Percentiles rank a stretch among this genome's conserved stretches.
Conservation (phyloP, 2,329 filamentous ascomycete species). For the Colletotrichum echinochloae region DNA sequence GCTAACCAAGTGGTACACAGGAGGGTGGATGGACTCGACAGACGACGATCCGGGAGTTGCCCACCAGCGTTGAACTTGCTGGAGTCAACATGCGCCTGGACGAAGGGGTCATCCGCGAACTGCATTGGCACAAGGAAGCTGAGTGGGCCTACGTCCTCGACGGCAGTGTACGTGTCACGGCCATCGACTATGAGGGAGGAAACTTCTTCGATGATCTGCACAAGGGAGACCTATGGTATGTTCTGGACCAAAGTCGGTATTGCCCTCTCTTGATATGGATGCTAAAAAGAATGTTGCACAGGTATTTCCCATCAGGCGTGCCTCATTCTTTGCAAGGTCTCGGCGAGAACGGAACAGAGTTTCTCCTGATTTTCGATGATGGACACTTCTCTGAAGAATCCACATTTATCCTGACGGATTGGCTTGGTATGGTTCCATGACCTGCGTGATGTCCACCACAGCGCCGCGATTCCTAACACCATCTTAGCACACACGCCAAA, state of each 20-base stretch:
- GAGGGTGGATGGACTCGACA: conserved; percentile 83
- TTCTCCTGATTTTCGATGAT: conserved; percentile 60
- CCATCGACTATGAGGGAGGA: conserved; percentile 79
- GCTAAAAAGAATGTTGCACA: background rate
- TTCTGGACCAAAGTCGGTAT: background rate
- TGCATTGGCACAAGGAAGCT: conserved; percentile 85
- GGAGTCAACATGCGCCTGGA: conserved; percentile 86
- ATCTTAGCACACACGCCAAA: conserved; percentile 74
- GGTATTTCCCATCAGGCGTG: conserved; percentile 80
- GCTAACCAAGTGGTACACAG: conserved; percentile 49
- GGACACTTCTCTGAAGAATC: conserved; percentile 69
- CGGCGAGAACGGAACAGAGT: conserved; percentile 47
- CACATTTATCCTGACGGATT: conserved; percentile 80
- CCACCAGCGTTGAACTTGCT: conserved; percentile 76
- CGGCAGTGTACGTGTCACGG: conserved; percentile 77
- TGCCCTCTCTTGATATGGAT: too few species aligned
- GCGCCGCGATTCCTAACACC: conserved; percentile 7
- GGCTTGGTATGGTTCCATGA: conserved; percentile 64
- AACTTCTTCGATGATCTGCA: conserved; percentile 82
- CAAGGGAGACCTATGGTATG: conserved; percentile 75
- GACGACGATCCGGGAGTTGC: conserved; percentile 75
- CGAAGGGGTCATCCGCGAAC: conserved; percentile 77
- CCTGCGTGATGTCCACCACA: background rate
- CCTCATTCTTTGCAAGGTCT: conserved; percentile 75
- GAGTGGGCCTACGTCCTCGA: conserved; percentile 83